A percentile compares a stretch with the other conserved stretches of the same genome.
Evolutionary conservation across 495 filamentous ascomycete genomes (phyloP).

Genomic region (Hypoxylon perforatum): DNA sequence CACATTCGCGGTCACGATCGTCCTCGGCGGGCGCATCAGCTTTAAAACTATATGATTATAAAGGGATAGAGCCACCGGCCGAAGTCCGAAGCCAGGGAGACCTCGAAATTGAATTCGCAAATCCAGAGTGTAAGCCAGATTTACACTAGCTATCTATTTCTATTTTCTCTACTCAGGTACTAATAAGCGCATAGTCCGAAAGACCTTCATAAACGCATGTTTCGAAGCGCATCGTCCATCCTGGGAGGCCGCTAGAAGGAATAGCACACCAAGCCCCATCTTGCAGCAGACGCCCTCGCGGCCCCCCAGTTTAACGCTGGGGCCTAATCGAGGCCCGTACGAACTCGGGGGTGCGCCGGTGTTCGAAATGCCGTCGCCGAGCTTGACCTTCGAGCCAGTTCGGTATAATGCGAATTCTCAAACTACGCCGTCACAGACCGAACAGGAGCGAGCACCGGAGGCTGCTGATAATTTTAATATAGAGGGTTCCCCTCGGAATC

Average conservation of each 20-base stretch:
- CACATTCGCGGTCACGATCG: constrained; percentile 9
- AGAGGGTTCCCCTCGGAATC: background rate
- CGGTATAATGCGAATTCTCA: constrained; percentile 12
- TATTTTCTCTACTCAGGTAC: background rate
- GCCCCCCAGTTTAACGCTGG: constrained; percentile 18
- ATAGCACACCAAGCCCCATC: constrained; percentile 12
- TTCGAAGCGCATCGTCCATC: constrained; percentile 30
- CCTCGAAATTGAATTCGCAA: constrained; percentile 39
- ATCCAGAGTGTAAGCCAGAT: constrained; percentile 15
- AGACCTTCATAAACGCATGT: constrained; percentile 38
- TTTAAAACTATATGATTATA: constrained; percentile 12
- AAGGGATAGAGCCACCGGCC: constrained; percentile 23
- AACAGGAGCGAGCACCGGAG: background rate
- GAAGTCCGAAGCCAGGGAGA: constrained; percentile 25
- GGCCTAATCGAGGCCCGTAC: constrained; percentile 13
- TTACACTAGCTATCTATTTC: background rate
- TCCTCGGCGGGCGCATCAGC: constrained; percentile 2
- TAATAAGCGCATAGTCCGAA: constrained; percentile 26
- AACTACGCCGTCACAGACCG: background rate
- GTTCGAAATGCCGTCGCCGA: constrained; percentile 22
- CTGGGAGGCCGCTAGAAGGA: constrained; percentile 4
- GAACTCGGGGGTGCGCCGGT: constrained; percentile 6
- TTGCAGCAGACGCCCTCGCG: constrained; percentile 8
- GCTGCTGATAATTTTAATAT: background rate
- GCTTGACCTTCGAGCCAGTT: constrained; percentile 7